A percentile compares a stretch with the other conserved stretches of the same genome.
phyloP scores from a whole-genome alignment of 345 rosid genomes.

The Theobroma cacao region DNA sequence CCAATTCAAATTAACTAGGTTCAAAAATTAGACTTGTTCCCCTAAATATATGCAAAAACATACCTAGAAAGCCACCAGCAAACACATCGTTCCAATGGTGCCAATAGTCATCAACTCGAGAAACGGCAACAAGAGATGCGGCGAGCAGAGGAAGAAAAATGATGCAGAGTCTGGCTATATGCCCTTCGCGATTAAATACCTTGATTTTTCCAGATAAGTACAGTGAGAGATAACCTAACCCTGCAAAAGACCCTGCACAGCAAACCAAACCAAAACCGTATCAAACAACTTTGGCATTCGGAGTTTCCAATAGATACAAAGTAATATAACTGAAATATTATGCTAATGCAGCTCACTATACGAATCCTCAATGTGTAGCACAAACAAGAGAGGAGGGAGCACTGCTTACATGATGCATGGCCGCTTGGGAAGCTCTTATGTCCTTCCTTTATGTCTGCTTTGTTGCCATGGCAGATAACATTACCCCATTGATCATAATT shows the following conservation, averaged over 20 bases:
- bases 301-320: background rate
- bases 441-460: conserved; percentile 66
- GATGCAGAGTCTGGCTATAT: conserved; percentile 73
- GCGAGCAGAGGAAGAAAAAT: conserved; percentile 57
- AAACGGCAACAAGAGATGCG: conserved; percentile 72
- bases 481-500: conserved; percentile 51
- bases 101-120: conserved; percentile 87
- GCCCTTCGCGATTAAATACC: conserved; percentile 71
- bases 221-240: conserved; percentile 65
- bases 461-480: conserved; percentile 68
- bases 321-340: too few species aligned
- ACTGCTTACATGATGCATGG: conserved; percentile 64
- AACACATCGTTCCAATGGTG: conserved; percentile 93
- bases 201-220: conserved; percentile 73
- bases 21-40: background rate
- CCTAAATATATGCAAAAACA: background rate
- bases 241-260: conserved; percentile 80
- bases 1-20: background rate
- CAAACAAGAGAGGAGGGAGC: background rate
- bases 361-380: background rate
- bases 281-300: background rate
- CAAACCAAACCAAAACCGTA: background rate
- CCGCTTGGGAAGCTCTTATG: conserved; percentile 92
- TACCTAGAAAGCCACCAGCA: conserved; percentile 71
- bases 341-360: background rate